phyloP scores from a whole-genome alignment of 805 yeast genomes.

The Metschnikowia continentalis region DNA sequence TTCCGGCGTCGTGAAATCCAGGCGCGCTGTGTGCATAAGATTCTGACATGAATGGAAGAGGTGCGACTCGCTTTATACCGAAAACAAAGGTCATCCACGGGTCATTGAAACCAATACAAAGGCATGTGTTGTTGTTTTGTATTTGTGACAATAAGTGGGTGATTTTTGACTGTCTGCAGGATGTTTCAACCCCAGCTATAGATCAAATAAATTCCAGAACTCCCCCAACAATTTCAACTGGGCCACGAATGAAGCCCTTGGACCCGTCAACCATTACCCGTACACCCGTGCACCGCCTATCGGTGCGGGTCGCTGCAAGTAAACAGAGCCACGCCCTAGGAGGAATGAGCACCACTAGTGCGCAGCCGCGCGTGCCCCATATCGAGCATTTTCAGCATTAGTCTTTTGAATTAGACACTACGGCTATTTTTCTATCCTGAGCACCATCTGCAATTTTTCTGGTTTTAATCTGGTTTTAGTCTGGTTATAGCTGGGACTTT shows the following conservation, averaged over 20 bases:
- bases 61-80: background rate
- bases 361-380: constrained; percentile 5
- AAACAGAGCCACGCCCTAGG: constrained; percentile 3
- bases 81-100: background rate
- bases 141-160: too few relatives aligned
- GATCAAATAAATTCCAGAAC: too few relatives aligned
- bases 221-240: too few relatives aligned
- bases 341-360: background rate
- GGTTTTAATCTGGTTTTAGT: too few relatives aligned
- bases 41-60: background rate
- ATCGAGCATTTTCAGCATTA: constrained; percentile 1
- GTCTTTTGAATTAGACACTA: background rate
- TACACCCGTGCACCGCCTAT: background rate
- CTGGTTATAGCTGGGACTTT: too few relatives aligned
- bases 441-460: background rate
- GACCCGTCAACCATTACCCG: background rate
- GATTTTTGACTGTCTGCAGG: too few relatives aligned
- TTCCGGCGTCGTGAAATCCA: background rate
- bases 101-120: background rate
- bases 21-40: background rate
- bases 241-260: too few relatives aligned
- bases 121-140: too few relatives aligned
- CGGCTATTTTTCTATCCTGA: background rate
- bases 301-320: background rate
- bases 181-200: too few relatives aligned